Conservation (phyloP, 371 early-diverging fungal species). For the Haplosporangium sp. region DNA sequence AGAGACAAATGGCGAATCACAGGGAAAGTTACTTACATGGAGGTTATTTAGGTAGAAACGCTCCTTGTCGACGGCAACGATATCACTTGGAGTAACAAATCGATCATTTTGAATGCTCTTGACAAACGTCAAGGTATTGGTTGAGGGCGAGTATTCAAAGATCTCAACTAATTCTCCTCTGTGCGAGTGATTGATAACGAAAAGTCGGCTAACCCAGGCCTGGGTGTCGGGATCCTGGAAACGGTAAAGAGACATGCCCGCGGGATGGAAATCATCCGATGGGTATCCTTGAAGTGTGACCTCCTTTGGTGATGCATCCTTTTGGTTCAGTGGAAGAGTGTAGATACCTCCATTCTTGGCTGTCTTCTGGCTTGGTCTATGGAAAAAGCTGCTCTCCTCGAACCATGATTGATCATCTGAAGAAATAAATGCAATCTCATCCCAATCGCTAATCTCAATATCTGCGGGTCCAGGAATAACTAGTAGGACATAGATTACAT, state of each 20-base stretch:
- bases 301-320: constrained; percentile 29
- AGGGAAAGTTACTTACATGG: constrained; percentile 23
- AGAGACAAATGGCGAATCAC: neutral
- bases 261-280: constrained; percentile 46
- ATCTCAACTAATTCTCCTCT: constrained; percentile 45
- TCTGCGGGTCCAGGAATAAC: constrained; percentile 47
- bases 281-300: constrained; percentile 13
- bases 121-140: constrained; percentile 31
- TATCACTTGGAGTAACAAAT: constrained; percentile 42
- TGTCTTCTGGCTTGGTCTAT: constrained; percentile 48
- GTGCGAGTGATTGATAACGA: constrained; percentile 54
- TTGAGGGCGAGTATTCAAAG: constrained; percentile 32
- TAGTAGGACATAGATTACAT: neutral
- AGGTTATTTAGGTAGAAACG: constrained; percentile 50
- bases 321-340: constrained; percentile 27
- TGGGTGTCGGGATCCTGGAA: constrained; percentile 28
- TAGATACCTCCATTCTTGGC: constrained; percentile 43
- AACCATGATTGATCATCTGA: constrained; percentile 53
- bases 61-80: constrained; percentile 45
- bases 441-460: constrained; percentile 41
- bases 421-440: constrained; percentile 44
- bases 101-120: constrained; percentile 29
- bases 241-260: constrained; percentile 41
- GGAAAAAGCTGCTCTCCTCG: constrained; percentile 43
- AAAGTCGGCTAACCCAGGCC: constrained; percentile 25